Evolutionary conservation across 768 basidiomycete species (phyloP).

Genomic region (Gloeostereum incarnatum): DNA sequence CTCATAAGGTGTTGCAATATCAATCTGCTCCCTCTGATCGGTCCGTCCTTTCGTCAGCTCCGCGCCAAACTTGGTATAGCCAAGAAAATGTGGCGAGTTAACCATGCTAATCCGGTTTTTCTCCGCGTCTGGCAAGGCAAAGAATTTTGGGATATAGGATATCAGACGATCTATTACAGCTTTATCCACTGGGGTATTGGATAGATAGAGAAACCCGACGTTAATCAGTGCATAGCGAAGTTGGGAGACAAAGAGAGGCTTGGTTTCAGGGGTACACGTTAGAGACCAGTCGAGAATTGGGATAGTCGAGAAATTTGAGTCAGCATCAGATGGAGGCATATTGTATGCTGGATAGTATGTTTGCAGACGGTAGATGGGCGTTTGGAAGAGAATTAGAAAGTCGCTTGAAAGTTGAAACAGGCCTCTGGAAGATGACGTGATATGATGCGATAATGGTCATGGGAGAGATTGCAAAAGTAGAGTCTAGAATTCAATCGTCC

Average conservation of each 20-base stretch:
- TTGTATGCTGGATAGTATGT: too few relatives aligned
- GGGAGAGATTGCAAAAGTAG: too few relatives aligned
- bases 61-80: slow-evolving; percentile 39
- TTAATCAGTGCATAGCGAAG: slow-evolving; percentile 41
- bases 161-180: slow-evolving; percentile 28
- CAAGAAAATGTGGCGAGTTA: slow-evolving; percentile 46
- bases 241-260: slow-evolving; percentile 32
- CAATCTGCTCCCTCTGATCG: slow-evolving; percentile 48
- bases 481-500: too few relatives aligned
- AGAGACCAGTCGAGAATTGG: slow-evolving; percentile 5
- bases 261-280: slow-evolving; percentile 6
- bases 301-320: slow-evolving; percentile 4
- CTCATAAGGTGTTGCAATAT: slow-evolving; percentile 38
- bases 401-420: too few relatives aligned
- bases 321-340: too few relatives aligned
- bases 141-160: slow-evolving; percentile 35
- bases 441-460: too few relatives aligned
- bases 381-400: too few relatives aligned
- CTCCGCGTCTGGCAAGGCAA: slow-evolving; percentile 33
- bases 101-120: slow-evolving; percentile 39
- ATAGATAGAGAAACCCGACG: slow-evolving; percentile 47
- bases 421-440: too few relatives aligned
- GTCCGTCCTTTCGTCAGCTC: slow-evolving; percentile 40
- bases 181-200: slow-evolving; percentile 32
- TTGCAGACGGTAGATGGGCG: too few relatives aligned